Evolutionary conservation across 2,329 filamentous ascomycete species (phyloP).

Genomic region (Zalaria sp.): DNA sequence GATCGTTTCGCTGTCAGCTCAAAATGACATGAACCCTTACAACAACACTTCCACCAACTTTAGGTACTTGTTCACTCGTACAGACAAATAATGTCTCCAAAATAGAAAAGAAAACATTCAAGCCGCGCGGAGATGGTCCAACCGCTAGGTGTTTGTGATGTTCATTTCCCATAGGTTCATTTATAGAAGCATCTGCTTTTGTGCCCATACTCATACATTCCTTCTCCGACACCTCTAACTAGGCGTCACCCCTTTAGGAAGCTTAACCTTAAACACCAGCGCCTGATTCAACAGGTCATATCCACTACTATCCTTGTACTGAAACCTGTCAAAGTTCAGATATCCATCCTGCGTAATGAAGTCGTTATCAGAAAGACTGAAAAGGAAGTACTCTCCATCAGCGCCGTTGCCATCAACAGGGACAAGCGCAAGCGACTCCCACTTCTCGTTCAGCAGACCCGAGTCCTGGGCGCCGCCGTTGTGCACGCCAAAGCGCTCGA

Average conservation of each 20-base stretch:
- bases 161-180: no score
- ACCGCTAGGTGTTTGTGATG: no score
- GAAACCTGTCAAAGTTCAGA: constrained; percentile 42
- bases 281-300: constrained; percentile 48
- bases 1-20: no score
- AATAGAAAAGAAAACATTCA: no score
- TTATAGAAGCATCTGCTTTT: no score
- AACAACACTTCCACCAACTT: no score
- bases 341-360: constrained; percentile 58
- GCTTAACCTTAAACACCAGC: constrained; percentile 45
- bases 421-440: constrained; percentile 54
- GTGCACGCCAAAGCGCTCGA: constrained; percentile 51
- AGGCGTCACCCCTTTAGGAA: constrained; percentile 21
- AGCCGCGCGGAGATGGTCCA: no score
- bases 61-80: no score
- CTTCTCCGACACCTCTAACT: not conserved
- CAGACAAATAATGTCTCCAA: no score
- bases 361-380: constrained; percentile 58
- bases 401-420: constrained; percentile 33
- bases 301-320: constrained; percentile 43
- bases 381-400: constrained; percentile 51
- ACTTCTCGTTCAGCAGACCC: constrained; percentile 58
- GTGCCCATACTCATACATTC: no score
- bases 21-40: no score
- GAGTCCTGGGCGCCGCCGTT: constrained; percentile 51